Evolutionary conservation across 2,329 filamentous ascomycete species (phyloP).

Genomic region (Penicillium sumatraense): DNA sequence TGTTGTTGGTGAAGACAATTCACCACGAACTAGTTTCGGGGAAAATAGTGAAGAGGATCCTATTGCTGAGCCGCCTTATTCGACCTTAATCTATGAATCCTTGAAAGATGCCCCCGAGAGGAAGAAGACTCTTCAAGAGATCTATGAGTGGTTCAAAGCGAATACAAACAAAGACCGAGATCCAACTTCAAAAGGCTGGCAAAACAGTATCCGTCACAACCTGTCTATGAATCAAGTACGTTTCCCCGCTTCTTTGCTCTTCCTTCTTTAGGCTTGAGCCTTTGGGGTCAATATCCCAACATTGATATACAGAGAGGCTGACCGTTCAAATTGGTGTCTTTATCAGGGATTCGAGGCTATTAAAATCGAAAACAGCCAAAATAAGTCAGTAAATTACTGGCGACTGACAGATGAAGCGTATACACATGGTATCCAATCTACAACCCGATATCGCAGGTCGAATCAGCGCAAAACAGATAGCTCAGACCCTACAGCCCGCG

Average conservation of each 20-base stretch:
- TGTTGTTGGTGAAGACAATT: slow-evolving; percentile 22
- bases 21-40: slow-evolving; percentile 24
- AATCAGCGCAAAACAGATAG: slow-evolving; percentile 42
- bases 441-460: slow-evolving; percentile 73
- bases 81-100: slow-evolving; percentile 77
- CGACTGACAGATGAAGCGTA: slow-evolving; percentile 72
- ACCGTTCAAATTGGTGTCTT: neutral
- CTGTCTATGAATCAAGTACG: slow-evolving; percentile 92
- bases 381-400: slow-evolving; percentile 75
- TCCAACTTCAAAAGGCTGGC: slow-evolving; percentile 73
- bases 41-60: slow-evolving; percentile 31
- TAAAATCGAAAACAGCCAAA: slow-evolving; percentile 52
- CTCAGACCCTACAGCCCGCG: slow-evolving; percentile 43
- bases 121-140: slow-evolving; percentile 79
- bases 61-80: slow-evolving; percentile 70
- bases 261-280: neutral
- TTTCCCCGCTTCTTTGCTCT: slow-evolving; percentile 21
- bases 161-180: slow-evolving; percentile 77
- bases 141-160: slow-evolving; percentile 86
- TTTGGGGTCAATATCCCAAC: neutral
- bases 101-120: slow-evolving; percentile 69
- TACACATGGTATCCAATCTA: slow-evolving; percentile 74
- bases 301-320: neutral
- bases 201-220: slow-evolving; percentile 95
- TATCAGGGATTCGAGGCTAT: slow-evolving; percentile 56